Conservation (phyloP, 2,329 filamentous ascomycete species). For the Diplodia corticola region DNA sequence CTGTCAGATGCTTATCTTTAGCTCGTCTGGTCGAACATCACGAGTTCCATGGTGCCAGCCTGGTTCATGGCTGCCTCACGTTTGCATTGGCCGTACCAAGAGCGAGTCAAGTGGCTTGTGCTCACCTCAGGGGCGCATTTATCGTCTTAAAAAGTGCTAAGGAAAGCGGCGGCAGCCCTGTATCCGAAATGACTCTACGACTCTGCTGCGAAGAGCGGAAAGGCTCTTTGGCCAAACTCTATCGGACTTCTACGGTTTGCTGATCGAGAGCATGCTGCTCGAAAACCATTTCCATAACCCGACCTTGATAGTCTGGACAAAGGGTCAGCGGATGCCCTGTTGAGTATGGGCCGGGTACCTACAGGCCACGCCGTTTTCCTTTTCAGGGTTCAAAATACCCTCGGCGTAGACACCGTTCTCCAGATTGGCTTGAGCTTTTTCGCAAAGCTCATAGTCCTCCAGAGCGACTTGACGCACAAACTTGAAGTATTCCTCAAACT, state of each 20-base stretch:
- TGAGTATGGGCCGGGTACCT: conserved; percentile 28
- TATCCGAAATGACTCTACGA: too few species aligned
- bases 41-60: not conserved
- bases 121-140: not conserved
- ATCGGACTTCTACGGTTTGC: not conserved
- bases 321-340: conserved; percentile 24
- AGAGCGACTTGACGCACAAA: conserved; percentile 58
- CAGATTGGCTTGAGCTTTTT: conserved; percentile 57
- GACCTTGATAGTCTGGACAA: conserved; percentile 47
- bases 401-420: conserved; percentile 56
- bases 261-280: conserved; percentile 45
- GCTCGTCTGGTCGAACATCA: not conserved
- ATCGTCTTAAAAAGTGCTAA: not conserved
- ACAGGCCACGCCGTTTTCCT: conserved; percentile 58
- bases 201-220: not conserved
- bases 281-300: conserved; percentile 49
- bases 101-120: not conserved
- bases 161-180: not conserved
- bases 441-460: conserved; percentile 60
- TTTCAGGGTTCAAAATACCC: conserved; percentile 56
- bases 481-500: conserved; percentile 58
- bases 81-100: not conserved
- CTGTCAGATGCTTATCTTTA: conserved; percentile 2
- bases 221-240: not conserved
- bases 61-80: not conserved